phyloP scores from a whole-genome alignment of 257 asterid genomes.

The Marsdenia floribunda region DNA sequence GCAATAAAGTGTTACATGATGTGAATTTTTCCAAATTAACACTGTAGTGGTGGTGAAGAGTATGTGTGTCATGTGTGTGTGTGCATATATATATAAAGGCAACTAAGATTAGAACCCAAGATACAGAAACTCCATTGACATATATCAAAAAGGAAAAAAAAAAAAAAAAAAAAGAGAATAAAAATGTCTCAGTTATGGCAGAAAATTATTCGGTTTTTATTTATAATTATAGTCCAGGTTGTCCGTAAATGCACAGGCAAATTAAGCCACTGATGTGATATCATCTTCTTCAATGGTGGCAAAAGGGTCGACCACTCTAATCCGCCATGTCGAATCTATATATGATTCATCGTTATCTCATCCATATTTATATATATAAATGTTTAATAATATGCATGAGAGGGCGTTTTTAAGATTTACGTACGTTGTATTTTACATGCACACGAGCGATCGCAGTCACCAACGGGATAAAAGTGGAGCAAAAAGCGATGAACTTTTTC shows the following conservation, averaged over 20 bases:
- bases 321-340: constrained; percentile 16
- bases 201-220: constrained; percentile 2
- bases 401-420: background rate
- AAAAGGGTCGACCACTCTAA: constrained; percentile 13
- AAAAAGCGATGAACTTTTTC: constrained; percentile 9
- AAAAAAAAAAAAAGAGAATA: too few relatives aligned
- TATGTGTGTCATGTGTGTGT: too few relatives aligned
- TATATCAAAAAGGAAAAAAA: background rate
- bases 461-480: constrained; percentile 19
- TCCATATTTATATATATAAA: constrained; percentile 19
- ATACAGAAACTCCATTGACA: constrained; percentile 3
- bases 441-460: constrained; percentile 28
- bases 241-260: constrained; percentile 34
- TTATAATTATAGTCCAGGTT: background rate
- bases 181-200: constrained; percentile 7
- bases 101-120: constrained; percentile 12
- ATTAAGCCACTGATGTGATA: constrained; percentile 21
- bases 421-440: constrained; percentile 25
- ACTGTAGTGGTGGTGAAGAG: too few relatives aligned
- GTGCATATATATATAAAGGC: constrained; percentile 3
- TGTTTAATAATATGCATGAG: background rate
- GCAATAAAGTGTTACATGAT: background rate
- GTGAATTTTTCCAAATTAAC: too few relatives aligned
- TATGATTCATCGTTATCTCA: constrained; percentile 10
- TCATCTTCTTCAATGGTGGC: constrained; percentile 29